Percentiles rank a stretch among this genome's conserved stretches.
Evolutionary conservation across 441 rosid genomes (phyloP).

Genomic region (Omphalea diandra): DNA sequence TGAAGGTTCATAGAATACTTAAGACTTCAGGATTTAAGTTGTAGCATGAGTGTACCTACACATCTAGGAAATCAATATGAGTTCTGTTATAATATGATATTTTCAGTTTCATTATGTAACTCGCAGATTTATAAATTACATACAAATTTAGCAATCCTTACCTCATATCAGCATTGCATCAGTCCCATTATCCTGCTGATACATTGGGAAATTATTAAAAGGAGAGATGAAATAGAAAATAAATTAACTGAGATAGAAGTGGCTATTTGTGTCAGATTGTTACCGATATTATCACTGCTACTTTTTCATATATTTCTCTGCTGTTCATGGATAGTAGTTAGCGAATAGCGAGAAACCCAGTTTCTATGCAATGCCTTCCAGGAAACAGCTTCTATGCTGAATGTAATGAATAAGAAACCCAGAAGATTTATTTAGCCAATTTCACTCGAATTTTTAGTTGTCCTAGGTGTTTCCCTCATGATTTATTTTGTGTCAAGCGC

Average conservation of each 20-base stretch:
- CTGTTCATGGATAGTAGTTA: not conserved
- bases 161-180: not conserved
- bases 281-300: too few relatives aligned
- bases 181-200: not conserved
- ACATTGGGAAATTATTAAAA: not conserved
- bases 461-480: too few relatives aligned
- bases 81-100: slow-evolving; percentile 10
- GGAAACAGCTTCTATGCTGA: not conserved
- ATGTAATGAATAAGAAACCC: too few relatives aligned
- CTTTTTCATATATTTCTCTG: not conserved
- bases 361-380: not conserved
- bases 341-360: not conserved
- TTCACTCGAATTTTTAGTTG: too few relatives aligned
- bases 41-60: slow-evolving; percentile 15
- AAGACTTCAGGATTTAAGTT: slow-evolving; percentile 15
- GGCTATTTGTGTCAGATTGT: too few relatives aligned
- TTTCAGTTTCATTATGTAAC: not conserved
- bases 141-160: not conserved
- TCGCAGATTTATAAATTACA: slow-evolving; percentile 8
- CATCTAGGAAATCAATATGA: slow-evolving; percentile 9
- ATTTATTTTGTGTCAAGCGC: too few relatives aligned
- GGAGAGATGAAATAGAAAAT: too few relatives aligned
- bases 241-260: too few relatives aligned
- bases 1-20: slow-evolving; percentile 19
- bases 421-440: too few relatives aligned